phyloP scores from a whole-genome alignment of 2,329 filamentous ascomycete genomes.

The Ascochyta rabiei region DNA sequence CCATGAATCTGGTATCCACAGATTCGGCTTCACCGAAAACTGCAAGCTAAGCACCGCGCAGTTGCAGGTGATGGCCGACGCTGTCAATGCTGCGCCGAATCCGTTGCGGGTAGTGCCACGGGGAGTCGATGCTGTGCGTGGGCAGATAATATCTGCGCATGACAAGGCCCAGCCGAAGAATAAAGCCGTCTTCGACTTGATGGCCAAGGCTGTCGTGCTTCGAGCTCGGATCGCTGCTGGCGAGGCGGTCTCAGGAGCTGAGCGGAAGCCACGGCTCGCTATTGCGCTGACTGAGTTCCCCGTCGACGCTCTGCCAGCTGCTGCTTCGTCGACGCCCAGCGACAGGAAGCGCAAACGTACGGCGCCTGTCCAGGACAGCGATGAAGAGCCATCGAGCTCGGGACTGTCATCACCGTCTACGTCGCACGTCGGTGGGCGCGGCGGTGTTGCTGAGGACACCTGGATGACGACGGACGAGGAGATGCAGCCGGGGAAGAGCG shows the following conservation, averaged over 20 bases:
- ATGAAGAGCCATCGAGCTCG: slow-evolving; percentile 1
- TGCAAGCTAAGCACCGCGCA: slow-evolving; percentile 5
- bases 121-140: slow-evolving; percentile 14
- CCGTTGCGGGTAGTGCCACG: background rate
- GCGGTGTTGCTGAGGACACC: background rate
- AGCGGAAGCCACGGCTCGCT: background rate
- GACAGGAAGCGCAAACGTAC: slow-evolving; percentile 5
- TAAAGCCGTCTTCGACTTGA: slow-evolving; percentile 9
- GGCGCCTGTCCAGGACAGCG: background rate
- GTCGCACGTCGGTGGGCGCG: background rate
- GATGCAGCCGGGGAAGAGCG: background rate
- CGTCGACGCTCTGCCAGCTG: background rate
- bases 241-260: background rate
- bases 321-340: background rate
- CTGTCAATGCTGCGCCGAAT: slow-evolving; percentile 3
- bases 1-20: slow-evolving; percentile 2
- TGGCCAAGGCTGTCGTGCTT: background rate
- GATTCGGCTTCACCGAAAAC: slow-evolving; percentile 5
- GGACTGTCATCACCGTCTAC: background rate
- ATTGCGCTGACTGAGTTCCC: slow-evolving; percentile 4
- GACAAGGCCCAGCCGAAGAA: slow-evolving; percentile 11
- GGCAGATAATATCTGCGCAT: slow-evolving; percentile 18
- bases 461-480: slow-evolving; percentile 3
- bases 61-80: slow-evolving; percentile 5
- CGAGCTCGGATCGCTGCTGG: background rate